A percentile compares a stretch with the other conserved stretches of the same genome.
These are phyloP conservation scores for Wallacemonas sp. DNA, from an alignment of 208 protist species.

Conservation along the genomic window DNA sequence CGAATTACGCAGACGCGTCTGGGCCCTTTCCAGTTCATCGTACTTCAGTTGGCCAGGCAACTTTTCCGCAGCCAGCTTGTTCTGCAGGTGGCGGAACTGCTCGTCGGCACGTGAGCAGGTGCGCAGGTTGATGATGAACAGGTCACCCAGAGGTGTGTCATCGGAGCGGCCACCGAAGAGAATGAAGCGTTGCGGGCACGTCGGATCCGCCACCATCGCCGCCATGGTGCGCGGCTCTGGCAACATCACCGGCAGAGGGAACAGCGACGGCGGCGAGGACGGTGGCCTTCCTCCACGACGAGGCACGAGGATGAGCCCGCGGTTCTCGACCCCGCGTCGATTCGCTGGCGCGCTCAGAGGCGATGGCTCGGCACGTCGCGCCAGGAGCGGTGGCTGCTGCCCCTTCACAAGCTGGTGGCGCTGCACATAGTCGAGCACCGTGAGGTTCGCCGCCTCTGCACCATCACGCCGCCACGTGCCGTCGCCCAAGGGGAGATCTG, in stretches of 20 bases:
- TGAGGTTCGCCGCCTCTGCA: conserved; percentile 1
- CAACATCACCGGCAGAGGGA: conserved; percentile 29
- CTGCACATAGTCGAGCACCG: not conserved
- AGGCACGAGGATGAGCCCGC: too few relatives aligned
- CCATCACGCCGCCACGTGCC: not conserved
- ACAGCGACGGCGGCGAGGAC: not conserved
- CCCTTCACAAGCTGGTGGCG: not conserved
- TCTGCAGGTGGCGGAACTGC: conserved; percentile 20
- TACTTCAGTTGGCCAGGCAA: not conserved
- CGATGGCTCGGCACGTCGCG: conserved; percentile 12
- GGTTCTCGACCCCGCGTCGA: too few relatives aligned
- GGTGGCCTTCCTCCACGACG: not conserved
- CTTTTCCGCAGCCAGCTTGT: not conserved
- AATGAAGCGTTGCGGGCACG: conserved; percentile 46
- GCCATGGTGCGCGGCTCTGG: conserved; percentile 69
- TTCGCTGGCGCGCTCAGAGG: too few relatives aligned
- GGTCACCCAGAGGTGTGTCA: conserved; percentile 49
- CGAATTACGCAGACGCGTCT: not conserved
- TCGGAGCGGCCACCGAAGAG: conserved; percentile 56
- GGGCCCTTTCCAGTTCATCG: not conserved
- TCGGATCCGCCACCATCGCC: conserved; percentile 47
- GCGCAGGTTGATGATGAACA: conserved; percentile 49
- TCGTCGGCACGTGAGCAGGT: conserved; percentile 19
- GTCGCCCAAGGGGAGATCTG: not conserved
- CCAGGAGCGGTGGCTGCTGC: not conserved